Evolutionary conservation across 2,329 filamentous ascomycete species (phyloP), one percentile per base, ranked within the genome.

Genomic region (Dactylellina haptotyla): DNA sequence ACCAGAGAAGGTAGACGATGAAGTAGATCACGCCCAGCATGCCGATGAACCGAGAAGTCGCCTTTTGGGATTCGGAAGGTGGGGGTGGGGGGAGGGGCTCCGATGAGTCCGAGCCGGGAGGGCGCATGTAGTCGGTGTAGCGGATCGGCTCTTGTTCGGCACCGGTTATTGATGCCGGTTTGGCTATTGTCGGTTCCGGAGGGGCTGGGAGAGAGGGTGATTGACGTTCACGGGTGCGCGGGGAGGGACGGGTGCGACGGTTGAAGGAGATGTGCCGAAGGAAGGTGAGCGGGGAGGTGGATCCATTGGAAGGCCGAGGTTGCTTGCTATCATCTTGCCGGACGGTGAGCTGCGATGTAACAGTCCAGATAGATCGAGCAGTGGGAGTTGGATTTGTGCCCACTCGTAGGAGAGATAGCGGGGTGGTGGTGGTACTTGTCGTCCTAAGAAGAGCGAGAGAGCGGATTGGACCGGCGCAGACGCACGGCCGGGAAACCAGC

Each of bases 71-170:
- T 4, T 41, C 45, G 4, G 69, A 66, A 1, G 41, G n/a, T 2
- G 69, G 61, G 1, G 61, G 54, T 3, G 37, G 54, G 26, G 61
- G 54, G 4, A 37, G 26, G 9, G 51, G 45, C 5, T 58, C 58
- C 12, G 25, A 6, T 2, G 26, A n/a, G 10, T 50, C 26, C 1
- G 65, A 62, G 16, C 46, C 45, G 25, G 48, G 16, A 1, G 69
- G 61, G 8, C 69, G 69, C 12, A 48, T 26, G 45, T 66, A 73
- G 23, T 73, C 54, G 0, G 69, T 51, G 37, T 73, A 73, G 14
- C 69, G 69, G 48, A 73, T 73, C 1, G 54, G 37, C 30, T 73
- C 69, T 34, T 56, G 53, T 62, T 73, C 69, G 23, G 61, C 69
- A 37, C 69, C 69, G 9, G 46, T 48, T 32, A 73, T 59, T 10